Base-by-base conservation (phyloP, 2,329 filamentous ascomycete species). In the Scytalidium sp. region DNA sequence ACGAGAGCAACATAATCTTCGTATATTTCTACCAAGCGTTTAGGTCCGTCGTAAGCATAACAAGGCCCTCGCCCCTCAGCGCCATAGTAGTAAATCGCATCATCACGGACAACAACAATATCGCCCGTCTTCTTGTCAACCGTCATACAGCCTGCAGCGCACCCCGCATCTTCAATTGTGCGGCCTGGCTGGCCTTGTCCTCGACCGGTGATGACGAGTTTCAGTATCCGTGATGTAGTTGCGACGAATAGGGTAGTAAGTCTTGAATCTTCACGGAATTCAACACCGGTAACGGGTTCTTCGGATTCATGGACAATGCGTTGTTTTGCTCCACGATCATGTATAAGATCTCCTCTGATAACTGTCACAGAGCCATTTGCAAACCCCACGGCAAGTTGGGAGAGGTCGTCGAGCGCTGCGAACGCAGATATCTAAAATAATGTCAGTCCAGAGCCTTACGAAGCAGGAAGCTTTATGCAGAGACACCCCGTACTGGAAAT, bases 221-320 rank as follows among this genome's bases (percentile, higher is more conserved):
- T 96, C 57, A 96, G 74, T 50, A 99, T 90, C 41, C 90, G 84
- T 23, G 84, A 87, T 0, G 92, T 97, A 0, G 94, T 99, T 3
- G 92, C 89, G 49, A 99, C 88, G 67, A 96, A 97, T 0, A 99
- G 76, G 0, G 88, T 93, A 2, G 88, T 94, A 40, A 80, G 62
- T 56, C 73, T 76, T 7, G 52, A 71, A 46, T 85, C 81, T 41
- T 78, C 75, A 41, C 76, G 71, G 53, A 96, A 87, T 63, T 94
- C 88, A 13, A 99, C 84, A 2, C 92, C 93, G 0, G 94, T 99
- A 9, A 99, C 85, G 0, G 94, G 95, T 66, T 99, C 94, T 61
- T 97, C 92, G 0, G 92, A 96, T 65, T 99, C 94, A 70, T 96
- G 94, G 9, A 99, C 90, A 27, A 93, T 94, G 47, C 94, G 84